phyloP scores from a whole-genome alignment of 2,329 filamentous ascomycete genomes.

The Monosporascus ibericus region DNA sequence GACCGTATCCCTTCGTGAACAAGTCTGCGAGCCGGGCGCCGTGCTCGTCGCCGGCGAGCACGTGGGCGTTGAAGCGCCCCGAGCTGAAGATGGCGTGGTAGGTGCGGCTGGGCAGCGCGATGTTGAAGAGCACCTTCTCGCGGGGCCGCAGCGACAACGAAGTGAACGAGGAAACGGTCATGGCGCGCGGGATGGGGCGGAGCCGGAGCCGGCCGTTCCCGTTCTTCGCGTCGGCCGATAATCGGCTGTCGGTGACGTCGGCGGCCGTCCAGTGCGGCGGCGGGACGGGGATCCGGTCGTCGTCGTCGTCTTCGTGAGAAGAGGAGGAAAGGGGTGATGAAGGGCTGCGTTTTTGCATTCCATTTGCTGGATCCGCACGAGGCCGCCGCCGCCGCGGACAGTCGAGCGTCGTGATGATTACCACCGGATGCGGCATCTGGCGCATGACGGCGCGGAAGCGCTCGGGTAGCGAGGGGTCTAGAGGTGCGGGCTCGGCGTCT shows the following conservation, averaged over 20 bases:
- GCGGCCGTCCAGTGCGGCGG: not conserved
- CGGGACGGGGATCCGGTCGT: not conserved
- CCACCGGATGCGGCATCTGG: slow-evolving; percentile 46
- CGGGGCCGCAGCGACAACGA: slow-evolving; percentile 46
- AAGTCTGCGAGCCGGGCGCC: slow-evolving; percentile 46
- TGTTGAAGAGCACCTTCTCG: slow-evolving; percentile 51
- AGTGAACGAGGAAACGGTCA: slow-evolving; percentile 57
- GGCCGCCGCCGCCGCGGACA: slow-evolving; percentile 26
- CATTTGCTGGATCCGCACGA: not conserved
- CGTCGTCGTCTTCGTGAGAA: not conserved
- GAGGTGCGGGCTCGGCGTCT: not conserved
- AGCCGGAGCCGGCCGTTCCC: slow-evolving; percentile 3
- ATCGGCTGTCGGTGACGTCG: not conserved
- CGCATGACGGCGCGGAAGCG: slow-evolving; percentile 49
- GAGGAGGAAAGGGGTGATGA: not conserved
- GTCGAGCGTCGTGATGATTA: slow-evolving; percentile 43
- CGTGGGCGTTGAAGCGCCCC: slow-evolving; percentile 47
- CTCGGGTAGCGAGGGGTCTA: slow-evolving; percentile 29
- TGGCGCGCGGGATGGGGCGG: slow-evolving; percentile 35
- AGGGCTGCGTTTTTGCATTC: no score
- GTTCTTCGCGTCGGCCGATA: not conserved
- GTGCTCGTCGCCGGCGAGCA: slow-evolving; percentile 40
- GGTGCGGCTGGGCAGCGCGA: slow-evolving; percentile 49
- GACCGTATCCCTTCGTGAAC: slow-evolving; percentile 49
- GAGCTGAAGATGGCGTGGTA: slow-evolving; percentile 42